Percentiles rank a stretch among this genome's conserved stretches.
These are phyloP conservation scores for Quercus agrifolia DNA, from an alignment of 306 rosid species.

Conservation along the genomic window DNA sequence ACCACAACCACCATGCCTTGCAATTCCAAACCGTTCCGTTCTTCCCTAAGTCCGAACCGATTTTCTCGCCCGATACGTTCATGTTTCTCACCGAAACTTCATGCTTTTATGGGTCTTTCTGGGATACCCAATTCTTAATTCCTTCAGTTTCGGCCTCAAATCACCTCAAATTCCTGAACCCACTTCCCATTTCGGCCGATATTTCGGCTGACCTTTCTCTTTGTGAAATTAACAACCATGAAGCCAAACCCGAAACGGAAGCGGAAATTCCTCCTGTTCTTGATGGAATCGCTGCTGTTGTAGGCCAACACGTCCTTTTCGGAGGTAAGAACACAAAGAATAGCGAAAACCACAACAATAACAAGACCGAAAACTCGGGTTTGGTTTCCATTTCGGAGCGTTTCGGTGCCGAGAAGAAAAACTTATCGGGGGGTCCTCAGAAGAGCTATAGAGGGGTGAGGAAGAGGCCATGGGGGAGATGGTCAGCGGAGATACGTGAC, in stretches of 20 bases:
- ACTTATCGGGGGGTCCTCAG: constrained; percentile 17
- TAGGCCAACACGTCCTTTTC: constrained; percentile 62
- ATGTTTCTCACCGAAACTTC: neutral
- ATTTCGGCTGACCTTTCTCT: neutral
- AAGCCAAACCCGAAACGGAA: neutral
- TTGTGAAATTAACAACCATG: neutral
- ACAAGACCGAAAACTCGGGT: neutral
- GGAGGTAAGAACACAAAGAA: constrained; percentile 23
- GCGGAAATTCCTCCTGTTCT: constrained; percentile 21
- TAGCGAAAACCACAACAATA: neutral
- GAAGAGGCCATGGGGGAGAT: constrained; percentile 93
- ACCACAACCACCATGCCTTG: neutral
- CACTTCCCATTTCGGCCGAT: neutral
- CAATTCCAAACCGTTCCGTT: constrained; percentile 10
- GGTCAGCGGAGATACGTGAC: constrained; percentile 94
- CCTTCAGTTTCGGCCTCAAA: constrained; percentile 5
- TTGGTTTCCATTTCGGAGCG: neutral
- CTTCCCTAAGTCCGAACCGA: neutral
- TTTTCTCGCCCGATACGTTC: constrained; percentile 12
- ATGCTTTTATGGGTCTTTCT: constrained; percentile 3
- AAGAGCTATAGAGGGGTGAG: constrained; percentile 78
- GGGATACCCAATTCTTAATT: constrained; percentile 17
- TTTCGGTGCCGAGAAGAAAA: neutral
- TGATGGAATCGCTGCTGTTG: constrained; percentile 86
- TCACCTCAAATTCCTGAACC: neutral